Conservation (phyloP, 1,284 basidiomycete species). For the Hypsizygus ulmarius region DNA sequence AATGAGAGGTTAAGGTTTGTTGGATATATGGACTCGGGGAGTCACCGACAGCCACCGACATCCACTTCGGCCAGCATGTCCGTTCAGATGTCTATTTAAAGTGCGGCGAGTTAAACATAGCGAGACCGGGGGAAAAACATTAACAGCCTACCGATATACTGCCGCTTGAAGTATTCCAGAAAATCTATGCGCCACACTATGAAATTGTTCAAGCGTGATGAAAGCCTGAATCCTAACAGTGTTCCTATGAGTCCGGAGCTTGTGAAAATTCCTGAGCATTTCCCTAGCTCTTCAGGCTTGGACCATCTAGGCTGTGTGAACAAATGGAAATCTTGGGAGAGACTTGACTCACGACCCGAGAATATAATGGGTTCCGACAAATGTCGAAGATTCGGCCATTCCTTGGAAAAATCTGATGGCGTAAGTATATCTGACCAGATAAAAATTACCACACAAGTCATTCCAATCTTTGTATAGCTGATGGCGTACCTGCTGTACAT, state of each 20-base stretch:
- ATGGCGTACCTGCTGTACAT: conserved; percentile 56
- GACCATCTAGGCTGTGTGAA: conserved; percentile 52
- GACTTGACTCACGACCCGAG: conserved; percentile 55
- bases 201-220: background rate
- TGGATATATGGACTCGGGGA: background rate
- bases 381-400: conserved; percentile 69
- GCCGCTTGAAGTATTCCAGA: conserved; percentile 70
- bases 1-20: conserved; percentile 1
- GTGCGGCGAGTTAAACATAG: conserved; percentile 4
- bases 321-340: background rate
- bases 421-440: conserved; percentile 52
- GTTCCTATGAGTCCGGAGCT: conserved; percentile 65
- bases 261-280: conserved; percentile 71
- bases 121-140: background rate
- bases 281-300: conserved; percentile 64
- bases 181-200: conserved; percentile 42
- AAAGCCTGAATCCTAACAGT: conserved; percentile 38
- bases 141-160: conserved; percentile 48
- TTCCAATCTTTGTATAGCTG: too few species aligned
- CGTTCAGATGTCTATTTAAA: conserved; percentile 52
- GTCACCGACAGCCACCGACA: conserved; percentile 68
- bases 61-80: conserved; percentile 54
- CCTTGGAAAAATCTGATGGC: conserved; percentile 76
- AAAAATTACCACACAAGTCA: conserved; percentile 17
- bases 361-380: conserved; percentile 73